phyloP scores from a whole-genome alignment of 306 rosid species.

The Ochetophila trinervis region DNA sequence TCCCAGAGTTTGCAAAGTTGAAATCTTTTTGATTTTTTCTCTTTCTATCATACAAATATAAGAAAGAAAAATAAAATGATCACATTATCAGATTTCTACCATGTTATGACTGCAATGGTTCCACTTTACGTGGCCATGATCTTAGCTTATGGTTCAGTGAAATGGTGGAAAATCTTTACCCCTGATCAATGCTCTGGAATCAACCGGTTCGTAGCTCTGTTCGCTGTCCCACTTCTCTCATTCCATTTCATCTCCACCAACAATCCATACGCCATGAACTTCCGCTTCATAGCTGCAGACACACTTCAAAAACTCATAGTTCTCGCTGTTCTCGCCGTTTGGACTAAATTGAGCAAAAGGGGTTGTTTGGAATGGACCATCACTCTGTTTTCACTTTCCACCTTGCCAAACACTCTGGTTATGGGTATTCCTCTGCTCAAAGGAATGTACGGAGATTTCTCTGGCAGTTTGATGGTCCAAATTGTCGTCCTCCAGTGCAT shows the following conservation, averaged over 20 bases:
- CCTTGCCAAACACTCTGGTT: constrained; percentile 80
- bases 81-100: constrained; percentile 65
- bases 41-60: background rate
- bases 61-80: constrained; percentile 43
- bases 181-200: constrained; percentile 93
- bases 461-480: constrained; percentile 82
- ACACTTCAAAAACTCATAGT: constrained; percentile 81
- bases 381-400: constrained; percentile 75
- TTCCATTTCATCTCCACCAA: constrained; percentile 84
- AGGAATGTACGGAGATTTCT: constrained; percentile 81
- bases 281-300: constrained; percentile 76
- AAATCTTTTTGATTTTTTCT: too few relatives aligned
- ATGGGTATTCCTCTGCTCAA: constrained; percentile 88
- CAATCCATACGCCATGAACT: constrained; percentile 79
- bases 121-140: constrained; percentile 94
- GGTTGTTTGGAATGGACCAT: constrained; percentile 88
- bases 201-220: constrained; percentile 83
- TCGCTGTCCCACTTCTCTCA: constrained; percentile 86
- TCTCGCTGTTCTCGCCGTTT: constrained; percentile 41
- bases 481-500: constrained; percentile 91
- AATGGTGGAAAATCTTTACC: constrained; percentile 95
- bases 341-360: constrained; percentile 51
- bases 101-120: constrained; percentile 91
- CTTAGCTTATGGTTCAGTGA: constrained; percentile 84
- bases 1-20: too few relatives aligned